These are phyloP conservation scores for Purshia tridentata DNA, from an alignment of 306 rosid species.

Conservation along the genomic window DNA sequence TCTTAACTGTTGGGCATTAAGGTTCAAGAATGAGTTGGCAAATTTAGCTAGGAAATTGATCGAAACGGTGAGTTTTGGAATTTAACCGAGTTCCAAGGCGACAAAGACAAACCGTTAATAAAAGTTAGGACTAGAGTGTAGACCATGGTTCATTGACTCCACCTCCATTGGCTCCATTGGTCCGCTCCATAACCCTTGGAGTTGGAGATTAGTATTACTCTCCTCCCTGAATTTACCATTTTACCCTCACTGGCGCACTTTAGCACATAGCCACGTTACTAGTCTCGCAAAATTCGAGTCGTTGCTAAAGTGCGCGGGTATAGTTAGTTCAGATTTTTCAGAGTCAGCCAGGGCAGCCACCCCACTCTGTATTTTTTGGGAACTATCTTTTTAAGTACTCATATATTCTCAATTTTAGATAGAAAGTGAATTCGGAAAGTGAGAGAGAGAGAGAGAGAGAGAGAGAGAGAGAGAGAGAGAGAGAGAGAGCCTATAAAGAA, in stretches of 20 bases:
- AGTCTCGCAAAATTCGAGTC: not conserved
- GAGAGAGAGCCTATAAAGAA: not conserved
- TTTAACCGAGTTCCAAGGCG: not conserved
- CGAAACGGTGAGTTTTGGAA: not conserved
- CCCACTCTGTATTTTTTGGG: constrained; percentile 6
- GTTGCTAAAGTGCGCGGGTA: constrained; percentile 38
- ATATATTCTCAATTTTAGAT: constrained; percentile 1
- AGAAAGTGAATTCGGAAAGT: constrained; percentile 30
- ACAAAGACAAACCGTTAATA: constrained; percentile 1
- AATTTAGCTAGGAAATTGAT: not conserved
- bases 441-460: not conserved
- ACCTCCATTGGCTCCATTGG: constrained; percentile 5
- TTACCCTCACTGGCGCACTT: constrained; percentile 12
- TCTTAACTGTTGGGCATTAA: not conserved
- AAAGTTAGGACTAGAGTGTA: not conserved
- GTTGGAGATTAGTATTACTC: not conserved
- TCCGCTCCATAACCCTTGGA: constrained; percentile 35
- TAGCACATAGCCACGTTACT: constrained; percentile 5
- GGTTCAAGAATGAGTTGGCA: not conserved
- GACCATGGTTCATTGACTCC: constrained; percentile 1
- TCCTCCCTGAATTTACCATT: not conserved
- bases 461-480: constrained; percentile 23
- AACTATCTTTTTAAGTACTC: constrained; percentile 3
- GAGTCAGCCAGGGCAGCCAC: not conserved
- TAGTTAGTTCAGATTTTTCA: constrained; percentile 2